These are phyloP conservation scores for Hemisphaericaspora nanyangensis DNA, from an alignment of 805 yeast species.

Conservation along the genomic window DNA sequence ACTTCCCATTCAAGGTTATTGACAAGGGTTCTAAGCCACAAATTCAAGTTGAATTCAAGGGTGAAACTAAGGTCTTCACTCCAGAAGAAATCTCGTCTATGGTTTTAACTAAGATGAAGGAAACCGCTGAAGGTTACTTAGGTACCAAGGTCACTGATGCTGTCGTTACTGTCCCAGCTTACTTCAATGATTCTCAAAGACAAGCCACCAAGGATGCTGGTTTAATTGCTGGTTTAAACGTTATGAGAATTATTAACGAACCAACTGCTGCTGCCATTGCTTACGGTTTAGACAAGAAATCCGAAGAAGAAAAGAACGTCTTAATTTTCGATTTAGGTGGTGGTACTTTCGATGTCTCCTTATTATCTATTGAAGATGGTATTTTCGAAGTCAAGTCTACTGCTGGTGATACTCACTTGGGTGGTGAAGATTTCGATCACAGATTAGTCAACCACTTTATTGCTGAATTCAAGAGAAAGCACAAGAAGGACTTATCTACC, in stretches of 20 bases:
- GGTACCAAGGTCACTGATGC: conserved; percentile 64
- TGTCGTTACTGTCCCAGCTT: conserved; percentile 95
- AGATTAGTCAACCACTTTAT: conserved; percentile 92
- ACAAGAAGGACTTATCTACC: conserved; percentile 87
- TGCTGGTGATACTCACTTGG: conserved; percentile 52
- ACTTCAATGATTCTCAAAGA: conserved; percentile 96
- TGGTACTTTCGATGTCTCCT: conserved; percentile 46
- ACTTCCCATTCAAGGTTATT: conserved; percentile 81
- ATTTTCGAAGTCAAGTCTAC: conserved; percentile 47
- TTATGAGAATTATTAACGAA: conserved; percentile 91
- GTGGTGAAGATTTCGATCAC: conserved; percentile 99
- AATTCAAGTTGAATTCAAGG: conserved; percentile 80
- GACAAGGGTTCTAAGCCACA: conserved; percentile 76
- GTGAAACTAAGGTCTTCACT: conserved; percentile 83
- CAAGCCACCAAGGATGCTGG: conserved; percentile 99
- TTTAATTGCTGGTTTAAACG: conserved; percentile 93
- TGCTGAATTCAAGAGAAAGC: conserved; percentile 95
- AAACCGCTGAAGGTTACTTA: conserved; percentile 84
- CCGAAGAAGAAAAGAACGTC: conserved; percentile 59
- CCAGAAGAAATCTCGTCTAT: conserved; percentile 96
- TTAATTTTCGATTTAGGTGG: conserved; percentile 49
- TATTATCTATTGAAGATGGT: conserved; percentile 46
- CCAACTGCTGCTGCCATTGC: conserved; percentile 86
- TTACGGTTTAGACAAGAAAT: conserved; percentile 52
- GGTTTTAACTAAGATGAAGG: conserved; percentile 88